Evolutionary conservation across 495 filamentous ascomycete species (phyloP).

Genomic region (Neurospora tetrasperma): DNA sequence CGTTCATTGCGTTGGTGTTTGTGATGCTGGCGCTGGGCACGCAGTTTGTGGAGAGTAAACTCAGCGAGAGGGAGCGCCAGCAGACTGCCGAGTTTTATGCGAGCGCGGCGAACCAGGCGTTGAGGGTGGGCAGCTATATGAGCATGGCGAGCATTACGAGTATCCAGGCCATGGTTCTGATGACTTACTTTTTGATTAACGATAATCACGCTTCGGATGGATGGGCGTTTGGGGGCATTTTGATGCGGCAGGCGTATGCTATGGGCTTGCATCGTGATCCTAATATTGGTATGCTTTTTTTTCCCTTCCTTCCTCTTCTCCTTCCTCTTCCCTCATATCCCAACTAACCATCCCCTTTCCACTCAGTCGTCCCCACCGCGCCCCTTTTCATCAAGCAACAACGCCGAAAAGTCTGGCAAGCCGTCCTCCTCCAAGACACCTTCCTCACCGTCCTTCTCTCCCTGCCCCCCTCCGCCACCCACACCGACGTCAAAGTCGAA

Average conservation of each 20-base stretch:
- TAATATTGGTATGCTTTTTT: conserved; percentile 45
- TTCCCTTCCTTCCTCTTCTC: too few relatives aligned
- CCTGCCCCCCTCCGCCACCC: conserved; percentile 58
- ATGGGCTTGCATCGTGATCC: conserved; percentile 68
- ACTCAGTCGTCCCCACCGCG: conserved; percentile 43
- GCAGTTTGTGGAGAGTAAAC: conserved; percentile 52
- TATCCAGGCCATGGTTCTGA: conserved; percentile 63
- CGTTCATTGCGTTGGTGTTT: conserved; percentile 55
- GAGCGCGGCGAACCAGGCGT: conserved; percentile 58
- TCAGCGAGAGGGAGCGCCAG: conserved; percentile 42
- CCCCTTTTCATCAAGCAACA: conserved; percentile 56
- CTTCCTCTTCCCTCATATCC: neutral
- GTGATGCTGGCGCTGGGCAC: conserved; percentile 63
- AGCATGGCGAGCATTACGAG: conserved; percentile 54
- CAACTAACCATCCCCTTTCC: neutral
- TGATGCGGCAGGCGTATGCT: conserved; percentile 62
- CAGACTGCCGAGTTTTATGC: conserved; percentile 69
- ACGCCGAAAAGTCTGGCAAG: conserved; percentile 64
- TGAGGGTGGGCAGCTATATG: conserved; percentile 52
- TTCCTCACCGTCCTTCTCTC: conserved; percentile 67
- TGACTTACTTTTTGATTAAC: conserved; percentile 69
- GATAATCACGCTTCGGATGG: conserved; percentile 67
- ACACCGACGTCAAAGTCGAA: conserved; percentile 59
- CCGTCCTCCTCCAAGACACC: conserved; percentile 64
- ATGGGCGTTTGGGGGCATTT: conserved; percentile 62